These are phyloP conservation scores for Incumbomyces delicatus DNA, from an alignment of 2,329 filamentous ascomycete genomes.

Conservation along the genomic window DNA sequence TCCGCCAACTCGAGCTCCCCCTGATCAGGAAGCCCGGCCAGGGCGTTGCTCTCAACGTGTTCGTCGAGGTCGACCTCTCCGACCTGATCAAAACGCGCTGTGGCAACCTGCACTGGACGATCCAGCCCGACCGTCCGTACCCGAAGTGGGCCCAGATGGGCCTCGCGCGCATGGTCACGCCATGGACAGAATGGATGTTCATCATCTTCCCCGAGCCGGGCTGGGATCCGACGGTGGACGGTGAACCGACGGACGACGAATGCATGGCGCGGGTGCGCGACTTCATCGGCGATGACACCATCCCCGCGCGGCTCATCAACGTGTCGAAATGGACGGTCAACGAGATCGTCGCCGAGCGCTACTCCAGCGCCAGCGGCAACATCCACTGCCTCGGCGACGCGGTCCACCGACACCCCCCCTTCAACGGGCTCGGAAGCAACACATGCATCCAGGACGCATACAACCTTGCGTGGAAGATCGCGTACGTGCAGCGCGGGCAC, in stretches of 20 bases:
- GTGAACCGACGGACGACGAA: constrained; percentile 39
- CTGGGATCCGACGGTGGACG: constrained; percentile 19
- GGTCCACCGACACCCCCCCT: constrained; percentile 29
- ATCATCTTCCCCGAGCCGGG: constrained; percentile 41
- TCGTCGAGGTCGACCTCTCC: constrained; percentile 42
- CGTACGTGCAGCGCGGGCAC: constrained; percentile 25
- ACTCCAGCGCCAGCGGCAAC: constrained; percentile 44
- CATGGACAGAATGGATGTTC: constrained; percentile 55
- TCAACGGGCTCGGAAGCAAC: constrained; percentile 29
- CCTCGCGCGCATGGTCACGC: constrained; percentile 51
- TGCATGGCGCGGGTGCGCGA: constrained; percentile 38
- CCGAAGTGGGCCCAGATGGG: constrained; percentile 43
- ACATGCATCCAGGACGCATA: constrained; percentile 30
- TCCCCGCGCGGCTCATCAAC: constrained; percentile 42
- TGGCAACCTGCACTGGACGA: constrained; percentile 53
- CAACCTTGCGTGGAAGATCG: constrained; percentile 32
- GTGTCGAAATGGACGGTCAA: constrained; percentile 52
- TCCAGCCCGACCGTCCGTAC: constrained; percentile 45
- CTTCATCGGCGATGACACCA: constrained; percentile 47
- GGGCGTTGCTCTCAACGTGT: constrained; percentile 42
- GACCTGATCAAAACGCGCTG: constrained; percentile 40
- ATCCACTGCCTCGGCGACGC: constrained; percentile 31
- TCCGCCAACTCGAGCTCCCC: constrained; percentile 39
- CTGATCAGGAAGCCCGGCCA: constrained; percentile 37
- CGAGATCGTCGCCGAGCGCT: constrained; percentile 50